phyloP scores from a whole-genome alignment of 2,329 filamentous ascomycete species.

The Trichophyton schoenleinii region DNA sequence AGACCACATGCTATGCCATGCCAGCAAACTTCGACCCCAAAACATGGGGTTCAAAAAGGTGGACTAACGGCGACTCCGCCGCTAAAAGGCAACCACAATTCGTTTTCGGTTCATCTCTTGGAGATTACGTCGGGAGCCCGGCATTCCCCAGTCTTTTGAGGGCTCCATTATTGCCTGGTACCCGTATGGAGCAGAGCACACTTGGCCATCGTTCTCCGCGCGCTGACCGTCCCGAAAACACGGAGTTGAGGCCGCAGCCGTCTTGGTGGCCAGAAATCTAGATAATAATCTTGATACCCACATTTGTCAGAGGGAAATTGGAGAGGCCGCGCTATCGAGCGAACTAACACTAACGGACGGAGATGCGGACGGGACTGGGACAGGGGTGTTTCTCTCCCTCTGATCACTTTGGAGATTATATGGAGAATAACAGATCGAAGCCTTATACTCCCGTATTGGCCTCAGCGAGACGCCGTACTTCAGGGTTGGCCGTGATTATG shows the following conservation, averaged over 20 bases:
- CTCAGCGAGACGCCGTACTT: neutral
- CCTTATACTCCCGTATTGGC: neutral
- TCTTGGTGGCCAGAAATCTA: neutral
- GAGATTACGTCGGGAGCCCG: no score
- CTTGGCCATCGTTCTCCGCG: neutral
- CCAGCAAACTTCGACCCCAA: neutral
- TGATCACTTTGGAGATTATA: neutral
- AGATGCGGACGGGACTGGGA: neutral
- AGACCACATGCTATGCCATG: neutral
- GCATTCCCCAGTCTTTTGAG: no score
- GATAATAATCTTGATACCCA: neutral
- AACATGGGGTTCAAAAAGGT: neutral
- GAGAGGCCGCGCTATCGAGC: neutral
- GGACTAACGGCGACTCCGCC: constrained; percentile 4
- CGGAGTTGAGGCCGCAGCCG: constrained; percentile 3
- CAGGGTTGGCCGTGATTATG: neutral
- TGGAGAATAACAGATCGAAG: neutral
- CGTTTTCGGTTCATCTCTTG: no score
- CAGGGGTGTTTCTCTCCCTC: neutral
- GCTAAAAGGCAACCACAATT: neutral
- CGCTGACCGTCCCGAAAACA: neutral
- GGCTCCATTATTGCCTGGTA: neutral
- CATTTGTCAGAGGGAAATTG: constrained; percentile 1
- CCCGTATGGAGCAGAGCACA: neutral
- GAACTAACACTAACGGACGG: neutral